Evolutionary conservation across 371 early-diverging fungal species (phyloP).

Genomic region (Haplosporangium sp.): DNA sequence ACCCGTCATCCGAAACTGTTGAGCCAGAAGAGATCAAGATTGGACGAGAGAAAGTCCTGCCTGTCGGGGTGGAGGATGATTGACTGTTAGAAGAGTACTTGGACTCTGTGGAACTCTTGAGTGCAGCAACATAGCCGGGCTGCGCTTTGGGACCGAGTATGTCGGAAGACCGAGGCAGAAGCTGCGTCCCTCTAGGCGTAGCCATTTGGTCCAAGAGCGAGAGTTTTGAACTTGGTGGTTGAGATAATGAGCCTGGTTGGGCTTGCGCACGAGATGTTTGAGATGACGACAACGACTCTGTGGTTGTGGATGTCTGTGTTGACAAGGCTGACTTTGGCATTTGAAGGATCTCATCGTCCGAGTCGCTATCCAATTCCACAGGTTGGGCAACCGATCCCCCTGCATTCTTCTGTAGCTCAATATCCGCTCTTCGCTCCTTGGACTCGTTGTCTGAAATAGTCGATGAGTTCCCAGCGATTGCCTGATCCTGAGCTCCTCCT

Average conservation of each 20-base stretch:
- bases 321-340: constrained; percentile 12
- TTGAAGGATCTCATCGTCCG: constrained; percentile 21
- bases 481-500: not conserved
- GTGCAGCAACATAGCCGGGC: constrained; percentile 10
- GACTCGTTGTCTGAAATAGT: not conserved
- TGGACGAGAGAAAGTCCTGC: constrained; percentile 1
- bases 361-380: constrained; percentile 27
- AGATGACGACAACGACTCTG: not conserved
- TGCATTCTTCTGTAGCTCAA: not conserved
- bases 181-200: constrained; percentile 40
- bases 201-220: constrained; percentile 49
- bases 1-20: constrained; percentile 38
- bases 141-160: not conserved
- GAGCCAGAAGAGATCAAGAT: constrained; percentile 7
- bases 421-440: constrained; percentile 13
- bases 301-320: not conserved
- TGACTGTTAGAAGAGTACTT: not conserved
- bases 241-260: not conserved
- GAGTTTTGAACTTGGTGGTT: not conserved
- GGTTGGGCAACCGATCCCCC: constrained; percentile 8
- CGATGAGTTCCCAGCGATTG: not conserved
- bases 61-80: not conserved
- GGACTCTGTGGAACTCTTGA: not conserved
- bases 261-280: not conserved
- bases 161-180: constrained; percentile 21